These are phyloP conservation scores for Xerocomus brunneocitrinus DNA, from an alignment of 768 basidiomycete species.

Conservation along the genomic window DNA sequence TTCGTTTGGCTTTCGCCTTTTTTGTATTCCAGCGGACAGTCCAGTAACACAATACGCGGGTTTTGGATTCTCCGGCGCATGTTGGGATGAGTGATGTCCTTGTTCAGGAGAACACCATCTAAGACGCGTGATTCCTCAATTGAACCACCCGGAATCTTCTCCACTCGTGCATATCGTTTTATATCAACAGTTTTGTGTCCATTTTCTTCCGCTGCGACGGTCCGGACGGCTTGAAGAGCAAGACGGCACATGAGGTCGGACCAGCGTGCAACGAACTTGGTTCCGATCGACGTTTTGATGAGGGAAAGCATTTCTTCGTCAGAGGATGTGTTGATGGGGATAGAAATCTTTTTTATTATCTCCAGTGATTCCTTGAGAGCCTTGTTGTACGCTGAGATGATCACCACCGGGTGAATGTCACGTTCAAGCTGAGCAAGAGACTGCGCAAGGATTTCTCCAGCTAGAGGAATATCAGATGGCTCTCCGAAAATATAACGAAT, in stretches of 20 bases:
- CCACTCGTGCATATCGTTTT: slow-evolving; percentile 95
- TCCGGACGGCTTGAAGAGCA: slow-evolving; percentile 88
- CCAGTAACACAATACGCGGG: slow-evolving; percentile 83
- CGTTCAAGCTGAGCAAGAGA: slow-evolving; percentile 91
- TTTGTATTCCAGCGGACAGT: slow-evolving; percentile 98
- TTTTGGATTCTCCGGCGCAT: slow-evolving; percentile 91
- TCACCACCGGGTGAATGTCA: slow-evolving; percentile 97
- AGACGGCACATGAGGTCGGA: slow-evolving; percentile 95
- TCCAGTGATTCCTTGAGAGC: slow-evolving; percentile 89
- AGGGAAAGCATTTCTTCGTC: slow-evolving; percentile 92
- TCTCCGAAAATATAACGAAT: not conserved
- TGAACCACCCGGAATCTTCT: slow-evolving; percentile 96
- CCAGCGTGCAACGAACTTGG: slow-evolving; percentile 96
- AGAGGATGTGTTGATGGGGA: slow-evolving; percentile 81
- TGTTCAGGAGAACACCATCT: slow-evolving; percentile 94
- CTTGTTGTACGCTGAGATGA: slow-evolving; percentile 97
- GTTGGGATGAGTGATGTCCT: slow-evolving; percentile 96
- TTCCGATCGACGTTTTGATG: slow-evolving; percentile 98
- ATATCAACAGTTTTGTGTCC: slow-evolving; percentile 90
- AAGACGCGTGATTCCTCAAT: slow-evolving; percentile 90
- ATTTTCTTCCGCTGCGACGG: slow-evolving; percentile 73
- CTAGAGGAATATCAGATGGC: slow-evolving; percentile 32
- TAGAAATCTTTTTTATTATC: slow-evolving; percentile 82
- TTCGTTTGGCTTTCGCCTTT: slow-evolving; percentile 98
- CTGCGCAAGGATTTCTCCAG: slow-evolving; percentile 96